Percentiles rank a stretch among this genome's conserved stretches.
phyloP scores from a whole-genome alignment of 2,329 filamentous ascomycete species.

The Aureobasidium subglaciale region DNA sequence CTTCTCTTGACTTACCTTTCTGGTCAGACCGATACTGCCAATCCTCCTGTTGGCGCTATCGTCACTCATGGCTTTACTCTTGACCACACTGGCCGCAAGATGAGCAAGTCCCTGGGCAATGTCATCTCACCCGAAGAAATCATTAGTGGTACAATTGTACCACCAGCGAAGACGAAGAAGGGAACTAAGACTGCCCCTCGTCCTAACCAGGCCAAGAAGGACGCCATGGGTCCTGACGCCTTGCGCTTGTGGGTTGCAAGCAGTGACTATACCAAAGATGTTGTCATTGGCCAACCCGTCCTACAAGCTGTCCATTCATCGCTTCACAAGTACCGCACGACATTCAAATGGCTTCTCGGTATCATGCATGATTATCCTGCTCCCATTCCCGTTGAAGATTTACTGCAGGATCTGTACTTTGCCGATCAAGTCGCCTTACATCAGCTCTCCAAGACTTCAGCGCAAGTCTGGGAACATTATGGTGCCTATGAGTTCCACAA shows the following conservation, averaged over 20 bases:
- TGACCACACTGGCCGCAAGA: conserved; percentile 85
- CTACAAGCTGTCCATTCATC: conserved; percentile 69
- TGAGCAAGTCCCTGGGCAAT: conserved; percentile 97
- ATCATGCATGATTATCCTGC: conserved; percentile 40
- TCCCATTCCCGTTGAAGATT: conserved; percentile 5
- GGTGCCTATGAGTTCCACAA: conserved; percentile 74
- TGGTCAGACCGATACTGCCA: conserved; percentile 40
- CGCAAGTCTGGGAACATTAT: conserved; percentile 58
- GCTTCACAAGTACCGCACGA: conserved; percentile 81
- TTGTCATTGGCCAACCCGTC: conserved; percentile 71
- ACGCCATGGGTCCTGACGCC: conserved; percentile 68
- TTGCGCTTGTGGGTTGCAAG: conserved; percentile 86
- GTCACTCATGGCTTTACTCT: conserved; percentile 94
- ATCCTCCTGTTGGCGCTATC: conserved; percentile 76
- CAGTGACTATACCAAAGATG: conserved; percentile 84
- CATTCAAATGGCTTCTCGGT: conserved; percentile 84
- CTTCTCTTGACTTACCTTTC: conserved; percentile 83
- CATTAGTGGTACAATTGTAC: conserved; percentile 73
- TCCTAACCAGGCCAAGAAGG: conserved; percentile 19
- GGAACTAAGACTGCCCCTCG: conserved; percentile 6
- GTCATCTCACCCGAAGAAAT: conserved; percentile 74
- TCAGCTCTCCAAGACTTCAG: conserved; percentile 61
- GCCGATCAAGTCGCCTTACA: conserved; percentile 67
- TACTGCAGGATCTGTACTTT: conserved; percentile 19
- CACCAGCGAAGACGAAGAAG: conserved; percentile 51